phyloP scores from a whole-genome alignment of 2,329 filamentous ascomycete species.

The Trichophyton simii region DNA sequence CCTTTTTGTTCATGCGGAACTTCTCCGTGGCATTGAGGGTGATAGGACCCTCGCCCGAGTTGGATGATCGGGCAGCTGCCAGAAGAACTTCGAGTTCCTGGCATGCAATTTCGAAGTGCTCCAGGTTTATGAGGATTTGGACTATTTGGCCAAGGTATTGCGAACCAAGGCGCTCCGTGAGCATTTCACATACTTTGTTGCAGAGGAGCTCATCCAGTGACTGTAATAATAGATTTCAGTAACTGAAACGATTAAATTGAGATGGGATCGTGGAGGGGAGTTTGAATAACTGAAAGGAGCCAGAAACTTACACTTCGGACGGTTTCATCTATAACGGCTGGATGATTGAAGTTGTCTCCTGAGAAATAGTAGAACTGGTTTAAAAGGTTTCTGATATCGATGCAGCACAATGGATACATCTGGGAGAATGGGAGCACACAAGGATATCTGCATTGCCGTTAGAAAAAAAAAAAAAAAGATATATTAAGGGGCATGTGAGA shows the following conservation, averaged over 20 bases:
- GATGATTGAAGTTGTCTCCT: slow-evolving; percentile 88
- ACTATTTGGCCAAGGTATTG: slow-evolving; percentile 97
- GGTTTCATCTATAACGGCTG: slow-evolving; percentile 79
- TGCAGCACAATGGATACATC: slow-evolving; percentile 98
- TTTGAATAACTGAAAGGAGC: not conserved
- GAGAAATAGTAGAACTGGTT: slow-evolving; percentile 98
- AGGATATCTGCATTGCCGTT: slow-evolving; percentile 53
- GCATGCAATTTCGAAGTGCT: slow-evolving; percentile 92
- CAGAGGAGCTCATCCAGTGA: slow-evolving; percentile 91
- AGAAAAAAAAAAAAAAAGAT: not conserved
- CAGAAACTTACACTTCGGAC: slow-evolving; percentile 52
- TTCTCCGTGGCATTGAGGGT: slow-evolving; percentile 70
- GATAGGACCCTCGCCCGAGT: slow-evolving; percentile 63
- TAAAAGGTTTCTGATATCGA: slow-evolving; percentile 92
- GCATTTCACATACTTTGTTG: slow-evolving; percentile 76
- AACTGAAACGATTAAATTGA: not conserved
- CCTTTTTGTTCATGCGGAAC: slow-evolving; percentile 85
- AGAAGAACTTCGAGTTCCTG: slow-evolving; percentile 77
- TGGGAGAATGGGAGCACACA: slow-evolving; percentile 95
- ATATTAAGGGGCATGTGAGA: not conserved
- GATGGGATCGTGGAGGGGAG: too few species aligned
- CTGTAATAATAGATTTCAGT: slow-evolving; percentile 30
- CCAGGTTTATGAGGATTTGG: slow-evolving; percentile 92
- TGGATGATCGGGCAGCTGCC: slow-evolving; percentile 70
- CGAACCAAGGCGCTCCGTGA: slow-evolving; percentile 76